These are phyloP conservation scores for Leccinum fibrillosum DNA, from an alignment of 768 basidiomycete species.

Conservation along the genomic window DNA sequence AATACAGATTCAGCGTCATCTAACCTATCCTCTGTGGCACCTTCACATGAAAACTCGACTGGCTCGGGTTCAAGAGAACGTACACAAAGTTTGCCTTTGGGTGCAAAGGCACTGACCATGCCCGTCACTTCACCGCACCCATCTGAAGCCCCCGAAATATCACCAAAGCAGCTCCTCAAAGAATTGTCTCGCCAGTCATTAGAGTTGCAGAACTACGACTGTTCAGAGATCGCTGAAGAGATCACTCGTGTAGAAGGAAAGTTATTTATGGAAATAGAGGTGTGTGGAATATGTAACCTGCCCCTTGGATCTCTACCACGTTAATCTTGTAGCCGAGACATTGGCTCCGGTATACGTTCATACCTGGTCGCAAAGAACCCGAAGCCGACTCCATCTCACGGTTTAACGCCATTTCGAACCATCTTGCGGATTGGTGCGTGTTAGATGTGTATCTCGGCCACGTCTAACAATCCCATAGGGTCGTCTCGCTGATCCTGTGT, in stretches of 20 bases:
- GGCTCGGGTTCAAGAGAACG: slow-evolving; percentile 48
- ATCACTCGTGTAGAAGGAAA: slow-evolving; percentile 73
- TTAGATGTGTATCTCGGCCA: background rate
- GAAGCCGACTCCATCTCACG: slow-evolving; percentile 67
- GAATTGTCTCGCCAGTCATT: slow-evolving; percentile 58
- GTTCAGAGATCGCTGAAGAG: slow-evolving; percentile 76
- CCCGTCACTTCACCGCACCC: slow-evolving; percentile 28
- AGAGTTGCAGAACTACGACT: slow-evolving; percentile 53
- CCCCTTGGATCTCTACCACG: background rate
- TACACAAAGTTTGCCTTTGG: slow-evolving; percentile 65
- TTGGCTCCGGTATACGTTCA: slow-evolving; percentile 79
- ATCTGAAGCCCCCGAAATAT: slow-evolving; percentile 36
- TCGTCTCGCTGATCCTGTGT: slow-evolving; percentile 84
- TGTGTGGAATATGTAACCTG: slow-evolving; percentile 31
- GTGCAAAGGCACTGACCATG: slow-evolving; percentile 41
- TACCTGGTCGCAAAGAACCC: slow-evolving; percentile 60
- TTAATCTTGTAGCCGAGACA: slow-evolving; percentile 65
- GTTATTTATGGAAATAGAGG: slow-evolving; percentile 75
- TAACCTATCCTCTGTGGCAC: slow-evolving; percentile 20
- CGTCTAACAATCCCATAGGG: slow-evolving; percentile 49
- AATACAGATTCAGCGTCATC: slow-evolving; percentile 33
- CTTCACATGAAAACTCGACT: slow-evolving; percentile 22
- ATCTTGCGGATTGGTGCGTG: slow-evolving; percentile 76
- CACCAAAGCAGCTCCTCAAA: slow-evolving; percentile 58
- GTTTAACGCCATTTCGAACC: slow-evolving; percentile 77